Evolutionary conservation across 2,329 filamentous ascomycete genomes (phyloP), one percentile per base, ranked within the genome.

Genomic region (Botrytis cinerea): DNA sequence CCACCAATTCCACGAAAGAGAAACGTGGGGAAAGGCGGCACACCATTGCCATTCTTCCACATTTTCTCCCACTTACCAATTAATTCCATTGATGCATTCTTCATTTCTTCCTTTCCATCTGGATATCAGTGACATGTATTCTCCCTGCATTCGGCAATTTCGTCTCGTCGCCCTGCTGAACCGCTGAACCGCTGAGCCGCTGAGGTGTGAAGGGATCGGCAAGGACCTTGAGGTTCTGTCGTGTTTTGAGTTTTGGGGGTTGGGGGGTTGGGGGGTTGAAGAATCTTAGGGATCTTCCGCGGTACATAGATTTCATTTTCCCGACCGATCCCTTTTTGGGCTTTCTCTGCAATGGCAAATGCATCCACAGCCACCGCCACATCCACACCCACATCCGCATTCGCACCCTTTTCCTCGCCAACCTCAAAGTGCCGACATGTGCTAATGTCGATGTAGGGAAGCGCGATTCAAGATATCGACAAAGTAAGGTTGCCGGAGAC

Each of bases 1-100:
- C 59, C 59, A 61, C 22, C 60, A 62, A n/a, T 16, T 45, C 61
- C 25, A 20, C 22, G 3, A 32, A 45, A 16, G 48, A 64, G 43
- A 64, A 64, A 64, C 46, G 43, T 64, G 62, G 62, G 62, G 62
- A 46, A 35, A 64, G n/a, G 20, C n/a, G 40, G 62, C 18, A 46
- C 10, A 32, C 22, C 22, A 14, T 64, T 28, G 32, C n/a, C n/a
- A 28, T 25, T 20, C 22, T 45, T 46, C 61, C 40, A 32, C 5
- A n/a, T 32, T 46, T 28, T 46, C 20, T 28, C n/a, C 18, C 8
- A 2, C 25, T 12, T 46, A 46, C n/a, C 43, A 64, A 46, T 64
- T 14, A 35, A 28, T 28, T 28, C 28, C 5, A 35, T 64, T 28
- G 28, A 63, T 63, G 22, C 40, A 28, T 63, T 45, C 25, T 45